Evolutionary conservation across 495 filamentous ascomycete species (phyloP), one percentile per base, ranked within the genome.

Genomic region (Neurospora tetrasperma): DNA sequence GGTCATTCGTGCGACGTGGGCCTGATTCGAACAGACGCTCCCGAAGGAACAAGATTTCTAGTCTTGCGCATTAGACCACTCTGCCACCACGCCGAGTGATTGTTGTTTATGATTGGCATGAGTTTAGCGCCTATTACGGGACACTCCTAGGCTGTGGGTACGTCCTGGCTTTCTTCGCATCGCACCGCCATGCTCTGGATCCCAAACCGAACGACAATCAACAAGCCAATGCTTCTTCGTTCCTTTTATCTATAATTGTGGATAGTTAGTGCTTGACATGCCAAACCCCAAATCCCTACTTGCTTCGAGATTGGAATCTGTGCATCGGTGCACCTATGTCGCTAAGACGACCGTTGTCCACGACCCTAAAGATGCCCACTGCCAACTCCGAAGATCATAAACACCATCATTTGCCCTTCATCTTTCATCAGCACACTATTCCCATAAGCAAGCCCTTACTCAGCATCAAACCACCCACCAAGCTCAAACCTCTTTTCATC

Each of bases 381-480:
- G 27, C 27, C 27, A 31, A 31, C 27, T 31, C 27, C 27, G 27
- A 31, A 31, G 0, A 2, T 31, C 27, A 31, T 31, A 31, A 31
- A 31, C 27, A 31, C 1, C 27, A 31, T 2, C 27, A 1, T 0
- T 31, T 31, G 20, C 44, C 8, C n/a, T 14, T 59, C 0, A 1
- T 14, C 73, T 77, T 11, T 0, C 0, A 54, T 20, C 48, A 59
- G 6, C 0, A 5, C 10, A 27, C 70, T 7, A 76, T 27, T 7
- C 6, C 48, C 11, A 23, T 6, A 38, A 10, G 20, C 10, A 2
- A 59, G 20, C 48, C 48, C 20, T 59, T 20, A 9, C 6, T 71
- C 16, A 9, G 43, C 23, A 38, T 70, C 20, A 48, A 78, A 78
- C 76, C 76, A 78, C 0, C 76, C 76, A 14, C 76, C 76, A 5